Base-by-base conservation (phyloP, 306 rosid genomes). In the Vachellia pachyceras region DNA sequence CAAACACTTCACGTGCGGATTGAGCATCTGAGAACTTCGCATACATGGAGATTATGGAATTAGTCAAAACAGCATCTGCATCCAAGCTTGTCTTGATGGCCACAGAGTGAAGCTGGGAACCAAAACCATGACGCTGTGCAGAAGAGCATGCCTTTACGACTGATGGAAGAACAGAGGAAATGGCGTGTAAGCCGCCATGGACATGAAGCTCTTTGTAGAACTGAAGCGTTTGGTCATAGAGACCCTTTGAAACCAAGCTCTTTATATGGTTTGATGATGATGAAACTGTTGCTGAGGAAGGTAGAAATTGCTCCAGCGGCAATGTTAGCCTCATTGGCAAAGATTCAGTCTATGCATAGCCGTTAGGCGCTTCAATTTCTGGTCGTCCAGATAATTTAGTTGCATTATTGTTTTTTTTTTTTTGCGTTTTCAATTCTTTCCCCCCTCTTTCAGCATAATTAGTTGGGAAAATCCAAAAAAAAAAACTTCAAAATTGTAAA, bases 11-110 rank as follows among this genome's bases (percentile, higher is more conserved):
- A 3, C 84, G 79, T 74, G 97, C 92, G 0, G 84, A 84, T 87
- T 60, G n/a, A 0, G 57, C 42, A 3, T 81, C 76, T 0, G 82
- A 79, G 80, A 80, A 81, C 74, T 88, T 92, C 0, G 90, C 85
- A 61, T 87, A 90, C 90, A 90, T 77, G 10, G 94, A 79, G 22
- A 90, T 81, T 68, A 92, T 83, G n/a, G 97, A 90, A 72, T 92
- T 92, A 52, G 91, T 81, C 44, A 88, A 83, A 23, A 88, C 81
- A 2, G 82, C 3, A 47, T 92, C 91, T 0, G 87, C 67, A 17
- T 50, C 55, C 6, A 67, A 87, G 17, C 87, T 90, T 9, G 85
- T 25, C 79, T 86, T 88, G 77, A 90, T 82, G 64, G 84, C 78
- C 13, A 81, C 40, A 69, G 90, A 84, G 68, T 92, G 94, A 83